A percentile compares a stretch with the other conserved stretches of the same genome.
phyloP scores from a whole-genome alignment of 805 yeast species.

The Kurtzmaniella cleridarum region DNA sequence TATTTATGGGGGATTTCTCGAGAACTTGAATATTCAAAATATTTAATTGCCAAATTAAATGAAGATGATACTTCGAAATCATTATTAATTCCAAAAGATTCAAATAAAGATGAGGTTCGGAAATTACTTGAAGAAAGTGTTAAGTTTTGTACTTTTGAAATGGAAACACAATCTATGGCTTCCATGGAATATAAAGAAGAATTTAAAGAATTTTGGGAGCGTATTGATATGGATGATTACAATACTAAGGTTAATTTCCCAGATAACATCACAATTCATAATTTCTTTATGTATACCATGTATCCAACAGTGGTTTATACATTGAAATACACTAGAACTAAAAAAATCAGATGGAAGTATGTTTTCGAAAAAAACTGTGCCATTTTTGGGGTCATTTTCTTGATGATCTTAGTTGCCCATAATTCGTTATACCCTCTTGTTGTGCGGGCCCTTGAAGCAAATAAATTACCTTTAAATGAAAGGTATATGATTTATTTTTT shows the following conservation, averaged over 20 bases:
- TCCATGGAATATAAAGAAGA: constrained; percentile 6
- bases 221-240: constrained; percentile 6
- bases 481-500: constrained; percentile 48
- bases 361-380: constrained; percentile 68
- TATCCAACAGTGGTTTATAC: constrained; percentile 87
- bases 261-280: constrained; percentile 52
- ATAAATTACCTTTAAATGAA: constrained; percentile 42
- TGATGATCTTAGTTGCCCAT: constrained; percentile 81
- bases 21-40: constrained; percentile 49
- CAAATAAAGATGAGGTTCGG: constrained; percentile 18
- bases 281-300: constrained; percentile 77
- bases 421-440: constrained; percentile 70
- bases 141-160: constrained; percentile 68
- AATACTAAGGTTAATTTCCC: constrained; percentile 52
- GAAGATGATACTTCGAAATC: constrained; percentile 13
- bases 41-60: constrained; percentile 37
- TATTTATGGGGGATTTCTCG: constrained; percentile 64
- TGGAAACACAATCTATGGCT: constrained; percentile 48
- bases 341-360: constrained; percentile 61
- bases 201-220: constrained; percentile 1
- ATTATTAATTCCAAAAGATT: constrained; percentile 13
- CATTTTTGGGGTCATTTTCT: constrained; percentile 76
- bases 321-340: constrained; percentile 74
- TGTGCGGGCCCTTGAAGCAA: constrained; percentile 48
- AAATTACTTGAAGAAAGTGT: constrained; percentile 43